Evolutionary conservation across 192 early-diverging fungal species (phyloP).

Genomic region (Fimicolochytrium jonesii): DNA sequence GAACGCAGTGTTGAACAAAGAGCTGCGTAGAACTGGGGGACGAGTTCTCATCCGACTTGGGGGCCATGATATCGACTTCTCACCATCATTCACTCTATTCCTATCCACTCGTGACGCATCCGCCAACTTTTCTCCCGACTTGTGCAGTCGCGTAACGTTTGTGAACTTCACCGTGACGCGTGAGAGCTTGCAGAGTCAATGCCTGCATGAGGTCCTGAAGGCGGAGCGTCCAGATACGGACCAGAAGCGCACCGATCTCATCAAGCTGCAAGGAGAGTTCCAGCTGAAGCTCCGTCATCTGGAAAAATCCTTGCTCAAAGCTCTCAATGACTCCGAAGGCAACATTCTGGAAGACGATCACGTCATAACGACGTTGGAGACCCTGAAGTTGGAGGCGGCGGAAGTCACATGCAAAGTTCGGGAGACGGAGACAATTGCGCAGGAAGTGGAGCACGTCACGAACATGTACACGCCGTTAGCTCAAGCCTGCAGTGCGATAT

Average conservation of each 20-base stretch:
- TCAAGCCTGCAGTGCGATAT: constrained; percentile 84
- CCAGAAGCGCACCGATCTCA: constrained; percentile 81
- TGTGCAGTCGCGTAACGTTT: constrained; percentile 96
- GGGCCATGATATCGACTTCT: constrained; percentile 97
- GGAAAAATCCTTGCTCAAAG: constrained; percentile 88
- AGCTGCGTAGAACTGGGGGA: constrained; percentile 92
- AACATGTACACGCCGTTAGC: constrained; percentile 88
- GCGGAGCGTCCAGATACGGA: constrained; percentile 96
- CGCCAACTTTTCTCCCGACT: constrained; percentile 90
- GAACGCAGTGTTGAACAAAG: constrained; percentile 96
- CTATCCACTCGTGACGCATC: constrained; percentile 92
- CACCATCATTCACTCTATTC: constrained; percentile 92
- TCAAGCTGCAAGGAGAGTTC: constrained; percentile 97
- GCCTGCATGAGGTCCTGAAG: constrained; percentile 92
- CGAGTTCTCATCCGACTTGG: constrained; percentile 95
- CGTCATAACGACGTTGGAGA: constrained; percentile 90
- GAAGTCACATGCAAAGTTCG: constrained; percentile 89
- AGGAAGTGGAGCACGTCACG: constrained; percentile 92
- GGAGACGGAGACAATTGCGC: constrained; percentile 91
- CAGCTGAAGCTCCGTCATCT: constrained; percentile 86
- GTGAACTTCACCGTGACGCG: constrained; percentile 99
- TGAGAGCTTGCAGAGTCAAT: constrained; percentile 93
- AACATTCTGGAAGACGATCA: constrained; percentile 98
- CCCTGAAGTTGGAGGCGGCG: constrained; percentile 91
- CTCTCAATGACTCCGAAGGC: constrained; percentile 90